phyloP scores from a whole-genome alignment of 108 stramenopile species.

The Nitzschia sp. region DNA sequence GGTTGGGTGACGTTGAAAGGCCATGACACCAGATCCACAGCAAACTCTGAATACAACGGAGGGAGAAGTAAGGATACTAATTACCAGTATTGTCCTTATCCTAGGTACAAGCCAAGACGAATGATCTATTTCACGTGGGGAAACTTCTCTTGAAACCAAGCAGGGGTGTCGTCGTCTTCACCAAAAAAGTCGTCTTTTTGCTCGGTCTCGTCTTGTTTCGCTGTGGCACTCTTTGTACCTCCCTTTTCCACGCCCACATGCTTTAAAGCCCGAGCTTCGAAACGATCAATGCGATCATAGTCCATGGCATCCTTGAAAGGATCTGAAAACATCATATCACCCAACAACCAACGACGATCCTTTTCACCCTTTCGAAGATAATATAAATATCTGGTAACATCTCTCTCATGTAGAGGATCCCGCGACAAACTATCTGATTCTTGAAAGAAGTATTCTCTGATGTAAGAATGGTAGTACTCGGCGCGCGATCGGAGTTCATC shows the following conservation, averaged over 20 bases:
- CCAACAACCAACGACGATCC: slow-evolving; percentile 68
- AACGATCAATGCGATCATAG: slow-evolving; percentile 45
- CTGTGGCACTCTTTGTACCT: slow-evolving; percentile 24
- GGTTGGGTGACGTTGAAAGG: too few relatives aligned
- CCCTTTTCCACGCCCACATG: slow-evolving; percentile 36
- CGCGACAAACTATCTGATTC: slow-evolving; percentile 66
- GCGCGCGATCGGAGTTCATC: slow-evolving; percentile 73
- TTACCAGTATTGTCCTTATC: too few relatives aligned
- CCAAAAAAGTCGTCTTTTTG: slow-evolving; percentile 42
- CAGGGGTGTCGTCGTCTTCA: slow-evolving; percentile 44
- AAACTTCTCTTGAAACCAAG: slow-evolving; percentile 35
- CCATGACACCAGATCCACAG: too few relatives aligned
- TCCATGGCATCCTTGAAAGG: slow-evolving; percentile 43
- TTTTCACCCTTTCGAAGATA: slow-evolving; percentile 75
- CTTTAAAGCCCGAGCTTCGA: slow-evolving; percentile 44
- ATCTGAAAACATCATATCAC: slow-evolving; percentile 82
- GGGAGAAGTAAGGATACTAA: too few relatives aligned
- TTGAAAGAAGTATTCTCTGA: slow-evolving; percentile 72
- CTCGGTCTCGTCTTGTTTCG: background rate
- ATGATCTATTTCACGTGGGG: slow-evolving; percentile 2
- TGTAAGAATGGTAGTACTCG: slow-evolving; percentile 71
- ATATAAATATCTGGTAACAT: slow-evolving; percentile 65
- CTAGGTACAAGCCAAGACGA: background rate
- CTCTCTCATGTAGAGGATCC: slow-evolving; percentile 62
- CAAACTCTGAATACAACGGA: too few relatives aligned